These are phyloP conservation scores for Margaritispora aquatica DNA, from an alignment of 495 filamentous ascomycete species.

Conservation along the genomic window DNA sequence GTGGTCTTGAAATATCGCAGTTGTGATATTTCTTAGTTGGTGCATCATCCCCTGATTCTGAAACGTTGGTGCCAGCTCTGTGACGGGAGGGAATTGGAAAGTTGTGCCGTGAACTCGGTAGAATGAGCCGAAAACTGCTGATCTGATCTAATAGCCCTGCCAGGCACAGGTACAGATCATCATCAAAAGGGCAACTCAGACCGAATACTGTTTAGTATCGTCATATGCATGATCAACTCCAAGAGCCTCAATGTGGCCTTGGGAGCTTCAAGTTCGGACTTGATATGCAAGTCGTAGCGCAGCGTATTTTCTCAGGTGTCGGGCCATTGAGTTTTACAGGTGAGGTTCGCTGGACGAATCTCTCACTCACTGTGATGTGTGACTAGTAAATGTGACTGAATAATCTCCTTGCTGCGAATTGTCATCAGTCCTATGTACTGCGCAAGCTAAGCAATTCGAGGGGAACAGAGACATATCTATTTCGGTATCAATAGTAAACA, in stretches of 20 bases:
- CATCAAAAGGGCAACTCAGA: no score
- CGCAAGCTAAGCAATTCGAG: no score
- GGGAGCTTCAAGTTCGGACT: background rate
- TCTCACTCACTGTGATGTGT: no score
- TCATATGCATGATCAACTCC: background rate
- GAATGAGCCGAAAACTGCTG: background rate
- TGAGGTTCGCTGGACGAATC: no score
- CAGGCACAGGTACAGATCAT: background rate
- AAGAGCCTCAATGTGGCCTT: background rate
- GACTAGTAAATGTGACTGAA: no score
- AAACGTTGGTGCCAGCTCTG: background rate
- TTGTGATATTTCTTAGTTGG: background rate
- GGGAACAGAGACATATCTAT: no score
- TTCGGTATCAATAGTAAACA: no score
- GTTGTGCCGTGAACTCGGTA: background rate
- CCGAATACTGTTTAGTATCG: background rate
- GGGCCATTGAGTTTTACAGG: no score
- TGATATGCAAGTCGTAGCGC: background rate
- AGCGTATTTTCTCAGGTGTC: background rate
- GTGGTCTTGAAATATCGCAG: background rate
- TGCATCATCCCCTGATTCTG: background rate
- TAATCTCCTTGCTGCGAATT: no score
- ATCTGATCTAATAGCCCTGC: background rate
- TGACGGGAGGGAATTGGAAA: background rate
- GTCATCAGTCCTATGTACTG: no score